A percentile compares a stretch with the other conserved stretches of the same genome.
Evolutionary conservation across 768 basidiomycete species (phyloP).

Genomic region (Kwoniella mangroviensis): DNA sequence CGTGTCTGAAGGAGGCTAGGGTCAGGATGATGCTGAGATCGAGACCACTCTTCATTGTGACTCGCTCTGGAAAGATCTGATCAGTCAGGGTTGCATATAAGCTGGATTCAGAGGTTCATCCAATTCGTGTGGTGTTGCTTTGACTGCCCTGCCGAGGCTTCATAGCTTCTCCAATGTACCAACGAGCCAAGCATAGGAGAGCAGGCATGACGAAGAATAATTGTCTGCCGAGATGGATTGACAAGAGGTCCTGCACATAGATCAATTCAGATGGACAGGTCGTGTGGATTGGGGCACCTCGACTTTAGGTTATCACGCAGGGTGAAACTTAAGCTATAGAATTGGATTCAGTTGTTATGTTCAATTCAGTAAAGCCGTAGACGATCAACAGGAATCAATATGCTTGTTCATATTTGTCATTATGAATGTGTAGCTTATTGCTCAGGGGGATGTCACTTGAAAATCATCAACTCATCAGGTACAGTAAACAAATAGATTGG

Average conservation of each 20-base stretch:
- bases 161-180: too few relatives aligned
- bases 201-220: neutral
- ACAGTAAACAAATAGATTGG: neutral
- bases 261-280: neutral
- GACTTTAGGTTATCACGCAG: neutral
- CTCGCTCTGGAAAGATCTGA: slow-evolving; percentile 7
- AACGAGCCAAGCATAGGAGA: too few relatives aligned
- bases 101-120: slow-evolving; percentile 27
- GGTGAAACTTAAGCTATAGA: neutral
- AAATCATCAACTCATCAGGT: neutral
- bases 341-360: neutral
- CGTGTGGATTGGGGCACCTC: neutral
- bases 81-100: slow-evolving; percentile 16
- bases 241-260: neutral
- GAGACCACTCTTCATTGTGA: neutral
- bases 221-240: neutral
- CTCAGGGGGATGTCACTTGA: neutral
- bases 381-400: neutral
- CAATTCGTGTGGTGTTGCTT: slow-evolving; percentile 6
- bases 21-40: too few relatives aligned
- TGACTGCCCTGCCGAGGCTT: neutral
- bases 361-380: neutral
- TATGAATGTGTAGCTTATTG: neutral
- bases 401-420: neutral
- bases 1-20: neutral